These are phyloP conservation scores for Colletotrichum sp. DNA, from an alignment of 2,329 filamentous ascomycete species.

Conservation along the genomic window DNA sequence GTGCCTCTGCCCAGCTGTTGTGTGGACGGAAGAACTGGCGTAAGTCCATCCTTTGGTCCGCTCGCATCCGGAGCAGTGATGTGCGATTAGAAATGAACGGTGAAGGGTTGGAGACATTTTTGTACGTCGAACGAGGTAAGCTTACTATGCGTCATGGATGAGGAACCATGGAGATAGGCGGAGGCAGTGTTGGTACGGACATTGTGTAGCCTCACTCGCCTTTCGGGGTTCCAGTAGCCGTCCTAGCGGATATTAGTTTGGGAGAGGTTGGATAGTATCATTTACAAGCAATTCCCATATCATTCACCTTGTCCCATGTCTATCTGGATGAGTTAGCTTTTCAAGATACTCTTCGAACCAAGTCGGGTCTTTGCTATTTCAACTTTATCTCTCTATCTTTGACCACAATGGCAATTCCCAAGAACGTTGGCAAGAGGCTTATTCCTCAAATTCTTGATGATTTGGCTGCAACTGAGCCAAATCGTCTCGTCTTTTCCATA, in stretches of 20 bases:
- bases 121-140: background rate
- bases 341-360: background rate
- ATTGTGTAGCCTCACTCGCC: background rate
- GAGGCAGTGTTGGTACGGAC: background rate
- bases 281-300: background rate
- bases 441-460: background rate
- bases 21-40: background rate
- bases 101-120: background rate
- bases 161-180: background rate
- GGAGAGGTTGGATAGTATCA: accelerated
- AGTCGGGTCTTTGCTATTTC: accelerated
- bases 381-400: background rate
- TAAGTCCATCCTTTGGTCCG: background rate
- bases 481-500: accelerated
- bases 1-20: background rate
- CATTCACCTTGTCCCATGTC: accelerated
- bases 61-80: background rate
- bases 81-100: background rate
- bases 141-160: background rate
- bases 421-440: background rate
- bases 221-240: background rate
- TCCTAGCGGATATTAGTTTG: accelerated
- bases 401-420: background rate
- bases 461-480: background rate
- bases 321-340: background rate